Conservation (phyloP, 2,329 filamentous ascomycete genomes). For the Capronia coronata region DNA sequence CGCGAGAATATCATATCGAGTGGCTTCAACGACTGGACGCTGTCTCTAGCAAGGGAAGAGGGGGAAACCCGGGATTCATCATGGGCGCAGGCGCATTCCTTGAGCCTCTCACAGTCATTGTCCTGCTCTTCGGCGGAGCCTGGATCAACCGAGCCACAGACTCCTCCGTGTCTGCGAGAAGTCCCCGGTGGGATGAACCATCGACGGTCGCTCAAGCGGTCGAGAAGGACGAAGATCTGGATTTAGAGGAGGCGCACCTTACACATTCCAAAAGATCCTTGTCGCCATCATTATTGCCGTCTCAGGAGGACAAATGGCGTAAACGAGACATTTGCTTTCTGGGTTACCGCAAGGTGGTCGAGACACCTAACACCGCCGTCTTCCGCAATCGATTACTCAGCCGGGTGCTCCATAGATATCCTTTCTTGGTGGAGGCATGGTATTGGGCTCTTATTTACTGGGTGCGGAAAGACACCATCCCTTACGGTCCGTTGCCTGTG, state of each 20-base stretch:
- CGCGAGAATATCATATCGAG: background rate
- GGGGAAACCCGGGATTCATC: background rate
- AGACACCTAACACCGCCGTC: constrained; percentile 55
- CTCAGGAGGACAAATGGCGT: constrained; percentile 45
- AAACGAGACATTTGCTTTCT: constrained; percentile 45
- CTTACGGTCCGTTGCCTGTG: background rate
- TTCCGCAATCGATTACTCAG: constrained; percentile 57
- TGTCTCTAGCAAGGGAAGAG: background rate
- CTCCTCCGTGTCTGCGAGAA: constrained; percentile 29
- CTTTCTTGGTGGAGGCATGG: constrained; percentile 68
- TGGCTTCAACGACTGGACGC: background rate
- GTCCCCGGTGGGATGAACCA: constrained; percentile 20
- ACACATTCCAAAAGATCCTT: constrained; percentile 28
- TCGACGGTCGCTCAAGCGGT: constrained; percentile 7
- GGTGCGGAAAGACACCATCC: constrained; percentile 46
- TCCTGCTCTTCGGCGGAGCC: constrained; percentile 55
- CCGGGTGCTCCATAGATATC: constrained; percentile 59
- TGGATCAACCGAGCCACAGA: constrained; percentile 52
- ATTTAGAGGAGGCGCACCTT: constrained; percentile 16
- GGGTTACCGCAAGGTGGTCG: constrained; percentile 44
- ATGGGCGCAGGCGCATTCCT: constrained; percentile 54
- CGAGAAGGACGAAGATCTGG: constrained; percentile 10
- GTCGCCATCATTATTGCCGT: constrained; percentile 39
- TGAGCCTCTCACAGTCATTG: constrained; percentile 56
- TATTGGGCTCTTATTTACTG: constrained; percentile 73